A percentile compares a stretch with the other conserved stretches of the same genome.
Conservation (phyloP, 2,329 filamentous ascomycete genomes). For the Ophiosphaerella korrae region DNA sequence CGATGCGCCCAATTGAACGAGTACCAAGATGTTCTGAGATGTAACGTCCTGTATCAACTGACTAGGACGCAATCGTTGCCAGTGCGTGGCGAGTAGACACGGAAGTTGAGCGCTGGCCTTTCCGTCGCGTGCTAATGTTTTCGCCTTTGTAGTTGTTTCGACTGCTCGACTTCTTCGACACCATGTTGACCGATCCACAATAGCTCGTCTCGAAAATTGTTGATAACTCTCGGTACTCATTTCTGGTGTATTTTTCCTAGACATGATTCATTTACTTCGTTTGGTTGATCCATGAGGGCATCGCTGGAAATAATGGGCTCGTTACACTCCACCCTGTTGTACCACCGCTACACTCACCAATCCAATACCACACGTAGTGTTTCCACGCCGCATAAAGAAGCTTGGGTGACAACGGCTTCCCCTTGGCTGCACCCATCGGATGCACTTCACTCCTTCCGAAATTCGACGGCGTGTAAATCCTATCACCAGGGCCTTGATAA, state of each 20-base stretch:
- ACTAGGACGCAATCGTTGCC: background rate
- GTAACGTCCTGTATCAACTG: slow-evolving; percentile 21
- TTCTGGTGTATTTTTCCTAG: slow-evolving; percentile 8
- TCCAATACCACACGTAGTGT: slow-evolving; percentile 22
- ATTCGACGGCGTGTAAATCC: slow-evolving; percentile 22
- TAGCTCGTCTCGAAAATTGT: slow-evolving; percentile 3
- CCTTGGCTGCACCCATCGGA: slow-evolving; percentile 35
- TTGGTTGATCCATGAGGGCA: slow-evolving; percentile 17
- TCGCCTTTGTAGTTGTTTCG: slow-evolving; percentile 10
- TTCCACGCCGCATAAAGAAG: slow-evolving; percentile 29
- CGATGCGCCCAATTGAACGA: slow-evolving; percentile 10
- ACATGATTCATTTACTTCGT: slow-evolving; percentile 18
- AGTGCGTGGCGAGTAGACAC: slow-evolving; percentile 8
- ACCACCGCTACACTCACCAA: slow-evolving; percentile 27
- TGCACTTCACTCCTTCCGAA: slow-evolving; percentile 37
- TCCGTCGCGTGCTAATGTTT: slow-evolving; percentile 2
- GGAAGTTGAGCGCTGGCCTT: slow-evolving; percentile 7
- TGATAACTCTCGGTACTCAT: slow-evolving; percentile 2
- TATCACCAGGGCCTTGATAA: slow-evolving; percentile 19
- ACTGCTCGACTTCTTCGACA: slow-evolving; percentile 14
- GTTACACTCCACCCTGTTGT: slow-evolving; percentile 43
- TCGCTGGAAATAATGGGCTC: slow-evolving; percentile 20
- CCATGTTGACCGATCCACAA: slow-evolving; percentile 1
- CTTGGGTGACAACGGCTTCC: slow-evolving; percentile 36
- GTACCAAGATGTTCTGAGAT: slow-evolving; percentile 20